phyloP scores from a whole-genome alignment of 2,329 filamentous ascomycete genomes.

The Colletotrichum sp. region DNA sequence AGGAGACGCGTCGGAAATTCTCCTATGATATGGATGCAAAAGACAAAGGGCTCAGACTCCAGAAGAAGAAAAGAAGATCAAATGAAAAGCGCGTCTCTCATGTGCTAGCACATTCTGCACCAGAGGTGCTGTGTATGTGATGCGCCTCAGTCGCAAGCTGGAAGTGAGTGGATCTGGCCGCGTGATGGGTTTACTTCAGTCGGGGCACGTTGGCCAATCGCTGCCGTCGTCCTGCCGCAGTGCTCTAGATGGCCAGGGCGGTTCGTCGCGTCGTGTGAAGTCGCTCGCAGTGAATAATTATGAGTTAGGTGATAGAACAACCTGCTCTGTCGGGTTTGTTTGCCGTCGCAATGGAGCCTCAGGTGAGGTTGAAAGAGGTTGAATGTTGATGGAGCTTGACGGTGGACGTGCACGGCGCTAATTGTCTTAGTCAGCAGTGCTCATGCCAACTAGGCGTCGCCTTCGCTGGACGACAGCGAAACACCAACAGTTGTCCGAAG shows the following conservation, averaged over 20 bases:
- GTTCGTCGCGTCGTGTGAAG: background rate
- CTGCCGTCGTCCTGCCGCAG: background rate
- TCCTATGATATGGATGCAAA: background rate
- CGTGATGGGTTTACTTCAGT: background rate
- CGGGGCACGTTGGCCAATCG: background rate
- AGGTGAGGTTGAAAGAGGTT: constrained; percentile 11
- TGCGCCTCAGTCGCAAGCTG: background rate
- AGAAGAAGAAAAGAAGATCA: background rate
- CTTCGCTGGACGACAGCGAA: background rate
- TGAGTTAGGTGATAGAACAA: background rate
- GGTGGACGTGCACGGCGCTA: constrained; percentile 5
- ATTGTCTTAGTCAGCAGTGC: constrained; percentile 4
- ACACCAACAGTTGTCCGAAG: background rate
- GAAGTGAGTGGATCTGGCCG: constrained; percentile 7
- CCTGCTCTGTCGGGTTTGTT: constrained; percentile 1
- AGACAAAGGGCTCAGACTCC: background rate
- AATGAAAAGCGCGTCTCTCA: background rate
- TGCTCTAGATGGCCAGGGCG: background rate
- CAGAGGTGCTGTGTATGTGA: background rate
- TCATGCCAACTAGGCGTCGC: background rate
- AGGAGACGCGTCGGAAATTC: background rate
- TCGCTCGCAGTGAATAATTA: background rate
- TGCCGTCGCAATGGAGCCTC: background rate
- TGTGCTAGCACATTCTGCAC: constrained; percentile 9
- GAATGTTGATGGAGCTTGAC: constrained; percentile 9